A percentile compares a stretch with the other conserved stretches of the same genome.
Evolutionary conservation across 768 basidiomycete genomes (phyloP).

Genomic region (Leccinum uliginosum): DNA sequence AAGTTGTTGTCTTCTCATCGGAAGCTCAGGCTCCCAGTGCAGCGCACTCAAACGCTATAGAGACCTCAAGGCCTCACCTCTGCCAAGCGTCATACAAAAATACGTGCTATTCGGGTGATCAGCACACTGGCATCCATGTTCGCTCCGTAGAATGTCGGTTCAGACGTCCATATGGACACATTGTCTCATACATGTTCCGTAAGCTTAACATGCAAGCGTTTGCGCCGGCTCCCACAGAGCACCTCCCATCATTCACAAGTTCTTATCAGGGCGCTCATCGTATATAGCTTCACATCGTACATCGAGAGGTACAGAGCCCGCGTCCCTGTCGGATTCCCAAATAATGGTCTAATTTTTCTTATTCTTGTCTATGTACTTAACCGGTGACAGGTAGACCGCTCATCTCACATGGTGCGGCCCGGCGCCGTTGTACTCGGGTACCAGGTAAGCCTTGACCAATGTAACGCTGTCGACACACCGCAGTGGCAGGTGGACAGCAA

Average conservation of each 20-base stretch:
- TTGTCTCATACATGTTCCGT: constrained; percentile 7
- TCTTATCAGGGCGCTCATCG: constrained; percentile 42
- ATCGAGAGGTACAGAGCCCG: constrained; percentile 22
- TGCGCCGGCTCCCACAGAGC: constrained; percentile 26
- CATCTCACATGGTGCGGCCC: constrained; percentile 10
- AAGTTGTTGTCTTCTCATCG: constrained; percentile 25
- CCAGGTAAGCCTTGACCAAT: constrained; percentile 18
- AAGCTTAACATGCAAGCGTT: constrained; percentile 9
- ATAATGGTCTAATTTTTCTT: constrained; percentile 19
- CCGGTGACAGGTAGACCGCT: constrained; percentile 23
- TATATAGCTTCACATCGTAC: constrained; percentile 32
- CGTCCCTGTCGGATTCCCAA: constrained; percentile 31
- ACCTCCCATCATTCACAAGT: constrained; percentile 47
- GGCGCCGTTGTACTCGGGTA: constrained; percentile 4
- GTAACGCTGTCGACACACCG: constrained; percentile 22
- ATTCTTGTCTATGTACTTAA: constrained; percentile 13
- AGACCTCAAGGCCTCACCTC: neutral
- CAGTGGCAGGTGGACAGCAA: constrained; percentile 1
- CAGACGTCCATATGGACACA: neutral
- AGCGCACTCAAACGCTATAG: neutral
- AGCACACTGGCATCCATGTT: neutral
- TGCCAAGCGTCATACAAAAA: neutral
- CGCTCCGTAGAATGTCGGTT: neutral
- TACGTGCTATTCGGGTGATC: neutral
- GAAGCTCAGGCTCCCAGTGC: neutral